phyloP scores from a whole-genome alignment of 179 eudicot species.

The Silene vulgaris region DNA sequence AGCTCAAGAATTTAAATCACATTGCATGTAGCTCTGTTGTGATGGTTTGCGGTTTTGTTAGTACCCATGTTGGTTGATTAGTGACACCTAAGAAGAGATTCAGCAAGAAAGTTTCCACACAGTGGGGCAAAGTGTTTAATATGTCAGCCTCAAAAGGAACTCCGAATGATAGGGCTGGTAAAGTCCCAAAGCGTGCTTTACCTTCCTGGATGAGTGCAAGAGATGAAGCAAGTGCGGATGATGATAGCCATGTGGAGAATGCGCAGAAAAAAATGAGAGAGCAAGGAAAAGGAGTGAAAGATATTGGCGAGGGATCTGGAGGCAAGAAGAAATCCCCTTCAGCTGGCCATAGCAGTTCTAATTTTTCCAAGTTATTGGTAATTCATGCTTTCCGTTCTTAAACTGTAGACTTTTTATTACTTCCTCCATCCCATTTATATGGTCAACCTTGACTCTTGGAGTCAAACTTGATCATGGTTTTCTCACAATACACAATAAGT shows the following conservation, averaged over 20 bases:
- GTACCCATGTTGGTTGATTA: slow-evolving; percentile 4
- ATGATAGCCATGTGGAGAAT: slow-evolving; percentile 27
- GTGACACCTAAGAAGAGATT: background rate
- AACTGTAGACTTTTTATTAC: background rate
- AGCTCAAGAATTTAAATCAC: background rate
- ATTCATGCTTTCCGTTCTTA: slow-evolving; percentile 4
- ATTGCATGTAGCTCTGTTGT: background rate
- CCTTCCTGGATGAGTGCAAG: slow-evolving; percentile 93
- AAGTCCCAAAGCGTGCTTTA: slow-evolving; percentile 48
- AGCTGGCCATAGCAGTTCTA: slow-evolving; percentile 30
- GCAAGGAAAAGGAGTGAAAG: slow-evolving; percentile 22
- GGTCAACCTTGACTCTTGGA: too few relatives aligned
- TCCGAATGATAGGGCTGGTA: slow-evolving; percentile 26
- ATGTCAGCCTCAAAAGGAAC: slow-evolving; percentile 56
- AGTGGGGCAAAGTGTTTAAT: background rate
- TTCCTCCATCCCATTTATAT: too few relatives aligned
- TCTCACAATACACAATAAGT: too few relatives aligned
- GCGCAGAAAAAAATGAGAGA: slow-evolving; percentile 29
- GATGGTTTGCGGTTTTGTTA: background rate
- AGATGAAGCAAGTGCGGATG: slow-evolving; percentile 27
- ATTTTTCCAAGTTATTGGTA: slow-evolving; percentile 75
- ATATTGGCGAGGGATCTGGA: slow-evolving; percentile 24
- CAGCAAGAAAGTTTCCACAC: background rate
- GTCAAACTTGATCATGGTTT: too few relatives aligned
- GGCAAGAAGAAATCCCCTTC: slow-evolving; percentile 26